Evolutionary conservation across 805 yeast species (phyloP).

Genomic region (Komagataella pseudopastoris): DNA sequence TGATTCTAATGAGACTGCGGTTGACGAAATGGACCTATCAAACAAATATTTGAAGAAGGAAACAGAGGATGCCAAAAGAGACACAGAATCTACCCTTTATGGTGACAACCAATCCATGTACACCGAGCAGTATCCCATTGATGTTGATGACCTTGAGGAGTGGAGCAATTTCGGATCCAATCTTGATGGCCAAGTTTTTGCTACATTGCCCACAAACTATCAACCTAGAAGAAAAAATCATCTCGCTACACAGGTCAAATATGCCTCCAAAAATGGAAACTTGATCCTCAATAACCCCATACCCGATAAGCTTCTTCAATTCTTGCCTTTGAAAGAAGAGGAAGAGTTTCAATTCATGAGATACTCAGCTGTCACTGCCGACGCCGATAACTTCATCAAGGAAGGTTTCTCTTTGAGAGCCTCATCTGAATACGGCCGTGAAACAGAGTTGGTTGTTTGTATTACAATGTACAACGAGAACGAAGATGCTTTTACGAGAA

Average conservation of each 20-base stretch:
- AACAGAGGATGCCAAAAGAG: background rate
- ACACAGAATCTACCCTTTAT: background rate
- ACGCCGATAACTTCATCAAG: slow-evolving; percentile 71
- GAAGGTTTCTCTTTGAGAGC: slow-evolving; percentile 82
- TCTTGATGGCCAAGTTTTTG: slow-evolving; percentile 18
- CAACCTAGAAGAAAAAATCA: slow-evolving; percentile 24
- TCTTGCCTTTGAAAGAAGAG: slow-evolving; percentile 74
- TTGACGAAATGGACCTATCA: background rate
- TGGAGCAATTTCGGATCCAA: slow-evolving; percentile 3
- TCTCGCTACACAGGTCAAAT: slow-evolving; percentile 38
- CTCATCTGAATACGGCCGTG: slow-evolving; percentile 65
- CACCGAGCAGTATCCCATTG: background rate
- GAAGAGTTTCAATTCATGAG: slow-evolving; percentile 95
- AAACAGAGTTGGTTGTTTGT: slow-evolving; percentile 84
- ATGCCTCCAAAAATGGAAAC: slow-evolving; percentile 65
- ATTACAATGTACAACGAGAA: slow-evolving; percentile 97
- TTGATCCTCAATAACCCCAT: slow-evolving; percentile 88
- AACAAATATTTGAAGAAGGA: background rate
- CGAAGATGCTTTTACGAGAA: slow-evolving; percentile 78
- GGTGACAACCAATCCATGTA: background rate
- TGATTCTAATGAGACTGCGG: background rate
- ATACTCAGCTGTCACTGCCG: slow-evolving; percentile 92
- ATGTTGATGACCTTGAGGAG: slow-evolving; percentile 1
- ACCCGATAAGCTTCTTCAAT: slow-evolving; percentile 76
- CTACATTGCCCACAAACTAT: slow-evolving; percentile 15